These are phyloP conservation scores for Paramyrothecium roridum DNA, from an alignment of 2,329 filamentous ascomycete species.

Conservation along the genomic window DNA sequence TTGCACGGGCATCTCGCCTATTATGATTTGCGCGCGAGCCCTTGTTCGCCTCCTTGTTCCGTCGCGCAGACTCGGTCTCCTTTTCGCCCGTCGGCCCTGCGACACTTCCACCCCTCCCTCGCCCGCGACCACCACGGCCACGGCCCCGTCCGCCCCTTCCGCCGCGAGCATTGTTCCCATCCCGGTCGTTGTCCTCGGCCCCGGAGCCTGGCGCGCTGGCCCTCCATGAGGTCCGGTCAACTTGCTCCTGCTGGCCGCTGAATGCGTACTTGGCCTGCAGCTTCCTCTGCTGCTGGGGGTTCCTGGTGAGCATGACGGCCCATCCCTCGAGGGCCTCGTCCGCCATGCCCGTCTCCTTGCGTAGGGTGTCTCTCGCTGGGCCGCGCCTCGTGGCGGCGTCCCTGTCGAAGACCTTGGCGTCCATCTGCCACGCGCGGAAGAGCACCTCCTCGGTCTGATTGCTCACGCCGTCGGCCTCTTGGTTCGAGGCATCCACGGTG, in stretches of 20 bases:
- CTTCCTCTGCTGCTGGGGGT: constrained; percentile 63
- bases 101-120: constrained; percentile 56
- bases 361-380: constrained; percentile 59
- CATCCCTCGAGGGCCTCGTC: constrained; percentile 94
- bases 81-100: constrained; percentile 65
- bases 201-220: constrained; percentile 50
- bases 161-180: constrained; percentile 38
- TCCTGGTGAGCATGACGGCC: constrained; percentile 79
- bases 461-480: constrained; percentile 43
- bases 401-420: constrained; percentile 65
- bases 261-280: constrained; percentile 72
- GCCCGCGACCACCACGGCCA: constrained; percentile 36
- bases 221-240: constrained; percentile 66
- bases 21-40: constrained; percentile 82
- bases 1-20: constrained; percentile 66
- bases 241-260: constrained; percentile 60
- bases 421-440: constrained; percentile 67
- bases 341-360: constrained; percentile 79
- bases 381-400: constrained; percentile 68
- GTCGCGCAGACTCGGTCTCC: constrained; percentile 67
- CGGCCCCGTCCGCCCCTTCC: constrained; percentile 44
- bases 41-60: constrained; percentile 80
- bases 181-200: constrained; percentile 52
- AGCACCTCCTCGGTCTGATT: constrained; percentile 67
- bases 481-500: constrained; percentile 69